A percentile compares a stretch with the other conserved stretches of the same genome.
Evolutionary conservation across 305 asterid genomes (phyloP).

Genomic region (Solanum aculeatissimum): DNA sequence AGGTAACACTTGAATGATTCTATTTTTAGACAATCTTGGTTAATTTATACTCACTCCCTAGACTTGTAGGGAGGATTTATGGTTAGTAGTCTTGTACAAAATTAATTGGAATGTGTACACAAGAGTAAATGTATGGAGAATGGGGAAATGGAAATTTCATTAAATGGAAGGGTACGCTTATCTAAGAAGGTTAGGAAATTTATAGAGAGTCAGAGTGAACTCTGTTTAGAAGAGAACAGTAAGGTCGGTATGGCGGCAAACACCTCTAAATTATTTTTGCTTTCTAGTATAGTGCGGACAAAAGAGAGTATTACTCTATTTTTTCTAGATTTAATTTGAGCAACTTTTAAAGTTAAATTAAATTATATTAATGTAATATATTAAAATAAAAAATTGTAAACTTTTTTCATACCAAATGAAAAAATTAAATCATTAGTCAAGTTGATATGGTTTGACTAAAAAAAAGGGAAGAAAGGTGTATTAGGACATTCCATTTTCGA

Average conservation of each 20-base stretch:
- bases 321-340: background rate
- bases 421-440: too few relatives aligned
- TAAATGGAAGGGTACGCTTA: background rate
- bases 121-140: background rate
- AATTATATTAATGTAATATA: too few relatives aligned
- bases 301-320: too few relatives aligned
- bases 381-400: too few relatives aligned
- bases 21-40: background rate
- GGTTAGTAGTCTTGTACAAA: background rate
- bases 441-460: background rate
- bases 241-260: background rate
- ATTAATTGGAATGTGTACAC: background rate
- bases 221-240: background rate
- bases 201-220: background rate
- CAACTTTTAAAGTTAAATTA: background rate
- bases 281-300: too few relatives aligned
- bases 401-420: too few relatives aligned
- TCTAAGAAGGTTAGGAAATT: background rate
- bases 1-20: background rate
- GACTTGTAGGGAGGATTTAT: background rate
- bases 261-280: background rate
- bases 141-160: background rate
- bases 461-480: rapidly evolving
- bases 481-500: too few relatives aligned
- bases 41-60: background rate